Evolutionary conservation across 805 yeast genomes (phyloP).

Genomic region (Candida vaughaniae): DNA sequence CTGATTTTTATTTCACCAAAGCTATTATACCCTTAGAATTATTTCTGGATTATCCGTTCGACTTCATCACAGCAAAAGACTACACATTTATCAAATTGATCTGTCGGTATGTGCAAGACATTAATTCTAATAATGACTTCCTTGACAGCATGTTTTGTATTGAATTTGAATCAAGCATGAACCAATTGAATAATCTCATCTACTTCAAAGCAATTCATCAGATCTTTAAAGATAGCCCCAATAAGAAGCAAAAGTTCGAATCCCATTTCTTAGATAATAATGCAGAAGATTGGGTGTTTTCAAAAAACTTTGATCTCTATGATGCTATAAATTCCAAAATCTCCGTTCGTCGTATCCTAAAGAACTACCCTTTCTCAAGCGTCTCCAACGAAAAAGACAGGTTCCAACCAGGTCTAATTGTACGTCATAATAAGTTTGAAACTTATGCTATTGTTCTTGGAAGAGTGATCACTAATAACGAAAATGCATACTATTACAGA

Average conservation of each 20-base stretch:
- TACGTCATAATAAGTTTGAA: slow-evolving; percentile 11
- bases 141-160: slow-evolving; percentile 9
- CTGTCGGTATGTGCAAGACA: slow-evolving; percentile 11
- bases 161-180: slow-evolving; percentile 12
- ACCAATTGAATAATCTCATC: slow-evolving; percentile 13
- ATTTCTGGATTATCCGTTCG: slow-evolving; percentile 1
- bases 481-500: slow-evolving; percentile 9
- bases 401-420: slow-evolving; percentile 7
- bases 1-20: slow-evolving; percentile 9
- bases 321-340: slow-evolving; percentile 7
- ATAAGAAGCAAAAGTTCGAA: slow-evolving; percentile 1
- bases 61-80: slow-evolving; percentile 6
- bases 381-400: not conserved
- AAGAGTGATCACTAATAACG: not conserved
- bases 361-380: slow-evolving; percentile 2
- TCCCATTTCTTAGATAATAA: not conserved
- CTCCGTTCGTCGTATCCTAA: slow-evolving; percentile 5
- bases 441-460: slow-evolving; percentile 14
- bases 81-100: slow-evolving; percentile 14
- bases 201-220: slow-evolving; percentile 14
- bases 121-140: slow-evolving; percentile 6
- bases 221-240: slow-evolving; percentile 3
- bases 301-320: slow-evolving; percentile 5
- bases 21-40: slow-evolving; percentile 9
- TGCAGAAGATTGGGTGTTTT: slow-evolving; percentile 3